Percentiles rank a stretch among this genome's conserved stretches.
These are phyloP conservation scores for Penicillium herquei DNA, from an alignment of 495 filamentous ascomycete genomes.

Conservation along the genomic window DNA sequence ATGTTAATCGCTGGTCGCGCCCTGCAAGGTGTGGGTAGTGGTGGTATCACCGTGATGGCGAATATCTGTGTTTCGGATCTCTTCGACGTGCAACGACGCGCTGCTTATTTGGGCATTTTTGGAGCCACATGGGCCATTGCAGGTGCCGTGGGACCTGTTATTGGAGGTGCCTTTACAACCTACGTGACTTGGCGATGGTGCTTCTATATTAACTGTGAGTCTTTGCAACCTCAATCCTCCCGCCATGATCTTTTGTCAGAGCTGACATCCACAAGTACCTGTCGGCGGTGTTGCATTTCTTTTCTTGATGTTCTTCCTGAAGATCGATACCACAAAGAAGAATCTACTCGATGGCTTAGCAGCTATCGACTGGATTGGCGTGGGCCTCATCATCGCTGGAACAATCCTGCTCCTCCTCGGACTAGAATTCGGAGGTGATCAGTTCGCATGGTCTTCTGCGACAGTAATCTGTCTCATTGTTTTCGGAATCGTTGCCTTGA, in stretches of 20 bases:
- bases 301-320: constrained; percentile 42
- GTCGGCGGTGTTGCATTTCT: constrained; percentile 41
- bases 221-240: neutral
- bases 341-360: constrained; percentile 24
- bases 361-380: constrained; percentile 34
- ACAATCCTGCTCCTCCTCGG: constrained; percentile 38
- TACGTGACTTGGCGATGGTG: constrained; percentile 51
- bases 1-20: constrained; percentile 69
- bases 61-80: constrained; percentile 72
- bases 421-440: constrained; percentile 39
- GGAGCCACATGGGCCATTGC: constrained; percentile 5
- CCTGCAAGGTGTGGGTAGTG: constrained; percentile 69
- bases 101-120: constrained; percentile 1
- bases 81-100: constrained; percentile 51
- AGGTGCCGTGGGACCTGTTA: constrained; percentile 34
- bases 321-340: constrained; percentile 19
- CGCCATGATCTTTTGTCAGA: neutral
- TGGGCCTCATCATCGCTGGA: constrained; percentile 24
- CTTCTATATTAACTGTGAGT: constrained; percentile 45
- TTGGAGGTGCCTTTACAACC: constrained; percentile 49
- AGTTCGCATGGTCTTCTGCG: constrained; percentile 28
- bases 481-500: neutral
- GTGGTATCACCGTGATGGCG: constrained; percentile 68
- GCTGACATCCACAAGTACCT: constrained; percentile 25
- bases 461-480: constrained; percentile 15